Base-by-base conservation (phyloP, 805 yeast genomes). In the Saccharomycopsis fermentans region DNA sequence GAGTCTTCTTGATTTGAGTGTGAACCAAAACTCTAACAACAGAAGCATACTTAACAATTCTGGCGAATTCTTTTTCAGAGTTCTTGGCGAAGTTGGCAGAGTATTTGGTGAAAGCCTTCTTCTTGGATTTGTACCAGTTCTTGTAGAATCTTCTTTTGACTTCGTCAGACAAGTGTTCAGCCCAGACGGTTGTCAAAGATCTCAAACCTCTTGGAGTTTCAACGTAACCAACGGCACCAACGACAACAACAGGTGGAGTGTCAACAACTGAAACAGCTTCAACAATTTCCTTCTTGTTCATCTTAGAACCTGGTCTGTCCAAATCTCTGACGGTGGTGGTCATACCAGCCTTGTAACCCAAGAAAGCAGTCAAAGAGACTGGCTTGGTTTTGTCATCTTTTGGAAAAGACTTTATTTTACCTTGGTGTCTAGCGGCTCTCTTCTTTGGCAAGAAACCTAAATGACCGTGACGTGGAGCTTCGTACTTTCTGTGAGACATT, bases 381-480 rank as follows among this genome's bases (percentile, higher is more conserved):
- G 98, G 95, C 87, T 92, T 92, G 68, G 96, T 77, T 82, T 87
- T 85, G 79, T 89, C 96, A 79, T 92, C 98, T 84, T 86, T 90
- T 77, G 99, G 99, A 96, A 92, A 94, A 65, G 99, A 82, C 90
- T 90, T 92, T 76, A 91, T 94, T 83, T 89, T 91, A 81, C 97
- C 99, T 84, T 96, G 89, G 82, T 90, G 94, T 76, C 87, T 82
- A 79, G 95, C 85, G 76, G 98, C 90, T 85, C 99, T 90, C 97
- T 94, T 94, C 86, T 97, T 90, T 87, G 99, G 99, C 73, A 87
- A 83, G 96, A 90, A 94, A 76, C 98, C 99, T 78, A 94, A 83
- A 79, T 96, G 92, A 81, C 99, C 99, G 91, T 94, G 98, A 84
- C 99, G 90, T 84, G 99, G 99, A 73, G 94, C 96, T 89, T 94